These are phyloP conservation scores for Yamadazyma spencermartinsiae DNA, from an alignment of 1,139 yeast species.

Conservation along the genomic window DNA sequence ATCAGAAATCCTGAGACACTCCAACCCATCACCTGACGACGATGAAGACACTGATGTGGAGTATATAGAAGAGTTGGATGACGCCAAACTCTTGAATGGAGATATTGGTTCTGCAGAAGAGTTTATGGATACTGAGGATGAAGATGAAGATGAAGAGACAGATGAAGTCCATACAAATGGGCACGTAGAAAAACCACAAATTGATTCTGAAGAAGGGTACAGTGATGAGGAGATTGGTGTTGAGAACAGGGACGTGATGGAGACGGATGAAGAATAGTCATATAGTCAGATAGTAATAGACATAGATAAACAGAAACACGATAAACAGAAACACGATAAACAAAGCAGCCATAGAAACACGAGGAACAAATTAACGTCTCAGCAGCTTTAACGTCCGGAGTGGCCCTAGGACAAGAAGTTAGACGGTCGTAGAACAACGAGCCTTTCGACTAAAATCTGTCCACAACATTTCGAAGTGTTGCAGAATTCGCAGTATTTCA, in stretches of 20 bases:
- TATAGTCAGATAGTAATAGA: constrained; percentile 5
- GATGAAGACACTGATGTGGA: constrained; percentile 36
- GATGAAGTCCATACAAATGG: constrained; percentile 19
- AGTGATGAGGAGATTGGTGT: constrained; percentile 30
- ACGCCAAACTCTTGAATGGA: constrained; percentile 30
- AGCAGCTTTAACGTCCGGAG: too few species aligned
- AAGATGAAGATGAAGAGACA: constrained; percentile 19
- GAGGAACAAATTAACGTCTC: too few species aligned
- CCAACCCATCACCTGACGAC: constrained; percentile 24
- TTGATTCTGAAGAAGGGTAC: constrained; percentile 34
- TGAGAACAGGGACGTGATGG: constrained; percentile 20
- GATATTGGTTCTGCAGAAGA: constrained; percentile 20
- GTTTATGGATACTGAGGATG: constrained; percentile 19
- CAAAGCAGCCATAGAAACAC: too few species aligned
- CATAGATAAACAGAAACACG: too few species aligned
- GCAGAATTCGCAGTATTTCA: not conserved
- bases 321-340: too few species aligned
- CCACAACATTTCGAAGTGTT: too few species aligned
- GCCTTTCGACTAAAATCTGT: too few species aligned
- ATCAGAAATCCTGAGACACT: constrained; percentile 62
- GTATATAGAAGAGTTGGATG: constrained; percentile 44
- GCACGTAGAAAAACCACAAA: constrained; percentile 8
- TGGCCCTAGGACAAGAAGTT: too few species aligned
- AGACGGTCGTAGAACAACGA: too few species aligned
- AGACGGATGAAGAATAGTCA: constrained; percentile 19